Conservation (phyloP, 208 protist species). For the Porcisia hertigi region DNA sequence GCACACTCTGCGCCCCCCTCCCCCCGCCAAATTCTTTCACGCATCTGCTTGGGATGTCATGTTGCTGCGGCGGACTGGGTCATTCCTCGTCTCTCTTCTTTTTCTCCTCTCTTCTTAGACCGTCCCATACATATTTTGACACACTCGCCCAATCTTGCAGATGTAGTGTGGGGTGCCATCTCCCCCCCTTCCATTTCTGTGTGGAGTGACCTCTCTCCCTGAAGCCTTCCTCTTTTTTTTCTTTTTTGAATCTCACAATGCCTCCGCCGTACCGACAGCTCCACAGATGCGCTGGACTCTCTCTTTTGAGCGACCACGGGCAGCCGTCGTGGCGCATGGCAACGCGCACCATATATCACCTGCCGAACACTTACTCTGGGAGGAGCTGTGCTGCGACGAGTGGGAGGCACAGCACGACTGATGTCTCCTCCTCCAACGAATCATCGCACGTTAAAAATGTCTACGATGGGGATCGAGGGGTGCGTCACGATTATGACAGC, state of each 20-base stretch:
- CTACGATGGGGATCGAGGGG: neutral
- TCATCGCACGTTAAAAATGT: neutral
- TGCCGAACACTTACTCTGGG: neutral
- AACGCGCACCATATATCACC: constrained; percentile 2
- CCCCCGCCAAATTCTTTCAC: no score
- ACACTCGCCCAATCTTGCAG: neutral
- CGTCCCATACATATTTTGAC: neutral
- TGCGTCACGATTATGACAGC: neutral
- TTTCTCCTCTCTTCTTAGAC: neutral
- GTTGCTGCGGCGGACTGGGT: neutral
- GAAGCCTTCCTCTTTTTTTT: neutral
- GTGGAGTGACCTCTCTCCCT: neutral
- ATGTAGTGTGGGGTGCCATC: neutral
- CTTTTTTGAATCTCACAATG: neutral
- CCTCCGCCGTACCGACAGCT: constrained; percentile 1
- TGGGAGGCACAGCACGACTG: neutral
- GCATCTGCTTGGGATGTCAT: neutral
- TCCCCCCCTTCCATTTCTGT: neutral
- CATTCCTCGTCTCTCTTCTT: neutral
- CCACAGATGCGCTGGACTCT: constrained; percentile 2
- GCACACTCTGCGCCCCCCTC: neutral
- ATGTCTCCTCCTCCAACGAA: neutral
- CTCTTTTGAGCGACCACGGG: neutral
- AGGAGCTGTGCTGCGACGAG: neutral
- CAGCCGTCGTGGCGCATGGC: neutral